Evolutionary conservation across 306 rosid genomes (phyloP).

Genomic region (Quercus dentata): DNA sequence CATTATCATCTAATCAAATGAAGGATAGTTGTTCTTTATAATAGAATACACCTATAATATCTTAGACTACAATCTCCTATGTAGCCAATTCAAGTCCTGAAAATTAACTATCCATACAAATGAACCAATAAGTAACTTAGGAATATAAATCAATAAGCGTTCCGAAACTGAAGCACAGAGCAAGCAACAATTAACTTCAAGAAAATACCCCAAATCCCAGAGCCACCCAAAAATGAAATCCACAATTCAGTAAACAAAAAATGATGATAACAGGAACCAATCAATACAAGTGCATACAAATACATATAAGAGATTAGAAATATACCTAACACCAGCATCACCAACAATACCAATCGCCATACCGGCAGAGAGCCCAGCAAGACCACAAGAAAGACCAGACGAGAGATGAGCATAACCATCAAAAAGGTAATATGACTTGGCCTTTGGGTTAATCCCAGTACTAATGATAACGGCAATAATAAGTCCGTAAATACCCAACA

Average conservation of each 20-base stretch:
- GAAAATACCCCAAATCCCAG: not conserved
- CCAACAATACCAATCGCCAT: constrained; percentile 95
- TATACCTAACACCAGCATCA: constrained; percentile 89
- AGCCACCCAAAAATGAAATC: not conserved
- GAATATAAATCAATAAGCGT: not conserved
- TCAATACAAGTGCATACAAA: not conserved
- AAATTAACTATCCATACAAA: not conserved
- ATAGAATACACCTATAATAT: too few relatives aligned
- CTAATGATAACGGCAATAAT: constrained; percentile 88
- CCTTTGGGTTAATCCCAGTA: constrained; percentile 89
- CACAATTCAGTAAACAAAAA: not conserved
- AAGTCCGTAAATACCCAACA: constrained; percentile 88
- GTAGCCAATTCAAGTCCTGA: not conserved
- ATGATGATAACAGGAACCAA: not conserved
- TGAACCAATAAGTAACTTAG: not conserved
- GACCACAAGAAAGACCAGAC: constrained; percentile 86
- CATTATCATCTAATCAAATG: not conserved
- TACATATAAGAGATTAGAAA: not conserved
- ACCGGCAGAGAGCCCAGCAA: constrained; percentile 88
- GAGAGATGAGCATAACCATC: constrained; percentile 93
- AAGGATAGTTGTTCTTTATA: too few relatives aligned
- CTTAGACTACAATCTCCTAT: too few relatives aligned
- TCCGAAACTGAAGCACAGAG: not conserved
- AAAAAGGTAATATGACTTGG: constrained; percentile 79
- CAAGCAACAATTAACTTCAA: not conserved